Evolutionary conservation across 148 eudicot species (phyloP).

Genomic region (Polygonum maritimum): DNA sequence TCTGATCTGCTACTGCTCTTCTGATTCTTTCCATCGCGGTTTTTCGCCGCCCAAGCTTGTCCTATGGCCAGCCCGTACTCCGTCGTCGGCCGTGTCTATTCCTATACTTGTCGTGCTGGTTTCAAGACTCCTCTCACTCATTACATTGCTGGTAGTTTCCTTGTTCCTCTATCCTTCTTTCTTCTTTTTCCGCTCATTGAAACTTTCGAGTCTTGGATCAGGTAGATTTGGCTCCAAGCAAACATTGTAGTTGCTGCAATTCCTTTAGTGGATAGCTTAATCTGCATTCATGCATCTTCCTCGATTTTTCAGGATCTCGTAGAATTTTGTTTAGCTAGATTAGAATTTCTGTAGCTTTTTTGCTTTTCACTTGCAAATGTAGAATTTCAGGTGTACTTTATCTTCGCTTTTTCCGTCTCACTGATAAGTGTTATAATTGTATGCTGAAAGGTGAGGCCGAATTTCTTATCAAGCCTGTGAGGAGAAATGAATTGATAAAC

Average conservation of each 20-base stretch:
- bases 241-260: neutral
- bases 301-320: neutral
- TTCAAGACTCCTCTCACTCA: conserved; percentile 32
- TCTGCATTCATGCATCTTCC: neutral
- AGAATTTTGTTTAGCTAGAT: neutral
- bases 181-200: neutral
- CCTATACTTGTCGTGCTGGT: conserved; percentile 36
- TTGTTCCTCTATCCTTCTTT: neutral
- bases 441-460: conserved; percentile 51
- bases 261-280: neutral
- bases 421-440: conserved; percentile 19
- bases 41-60: neutral
- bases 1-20: neutral
- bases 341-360: neutral
- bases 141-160: conserved; percentile 26
- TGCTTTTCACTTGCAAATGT: neutral
- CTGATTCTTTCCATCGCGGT: conserved; percentile 5
- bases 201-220: neutral
- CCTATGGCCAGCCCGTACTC: conserved; percentile 11
- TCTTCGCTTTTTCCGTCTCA: neutral
- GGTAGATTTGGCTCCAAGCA: neutral
- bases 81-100: conserved; percentile 27
- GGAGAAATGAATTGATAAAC: conserved; percentile 52
- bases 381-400: neutral
- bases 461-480: conserved; percentile 50